Percentiles rank a stretch among this genome's conserved stretches.
Conservation (phyloP, 2,329 filamentous ascomycete genomes). For the Trichophyton benhamiae region DNA sequence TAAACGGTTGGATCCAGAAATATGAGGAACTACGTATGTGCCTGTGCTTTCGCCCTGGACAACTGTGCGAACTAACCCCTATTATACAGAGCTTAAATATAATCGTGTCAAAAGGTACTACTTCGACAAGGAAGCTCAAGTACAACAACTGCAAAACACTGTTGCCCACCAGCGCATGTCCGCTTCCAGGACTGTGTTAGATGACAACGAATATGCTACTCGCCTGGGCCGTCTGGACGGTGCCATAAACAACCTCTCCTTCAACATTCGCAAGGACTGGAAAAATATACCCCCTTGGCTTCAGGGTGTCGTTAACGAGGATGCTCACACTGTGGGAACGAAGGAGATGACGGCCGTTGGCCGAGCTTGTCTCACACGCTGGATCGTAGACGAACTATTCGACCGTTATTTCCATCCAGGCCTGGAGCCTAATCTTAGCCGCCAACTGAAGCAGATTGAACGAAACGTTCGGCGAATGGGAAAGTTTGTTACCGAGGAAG, state of each 20-base stretch:
- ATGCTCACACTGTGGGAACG: constrained; percentile 74
- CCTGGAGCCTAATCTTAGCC: constrained; percentile 62
- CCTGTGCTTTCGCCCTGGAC: background rate
- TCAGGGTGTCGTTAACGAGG: constrained; percentile 64
- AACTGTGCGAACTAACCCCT: background rate
- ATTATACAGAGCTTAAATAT: constrained; percentile 67
- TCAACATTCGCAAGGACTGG: constrained; percentile 96
- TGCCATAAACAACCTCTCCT: constrained; percentile 85
- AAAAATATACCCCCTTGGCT: constrained; percentile 69
- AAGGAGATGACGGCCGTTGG: constrained; percentile 98
- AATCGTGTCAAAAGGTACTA: constrained; percentile 97
- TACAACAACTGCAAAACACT: constrained; percentile 93
- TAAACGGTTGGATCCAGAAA: constrained; percentile 32
- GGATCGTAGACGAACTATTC: constrained; percentile 85
- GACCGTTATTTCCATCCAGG: constrained; percentile 86
- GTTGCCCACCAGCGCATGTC: constrained; percentile 91
- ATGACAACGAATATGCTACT: constrained; percentile 85
- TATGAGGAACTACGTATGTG: constrained; percentile 37
- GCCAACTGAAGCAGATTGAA: constrained; percentile 73
- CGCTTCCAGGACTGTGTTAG: constrained; percentile 82
- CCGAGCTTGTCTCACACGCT: constrained; percentile 73
- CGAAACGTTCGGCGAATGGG: constrained; percentile 70
- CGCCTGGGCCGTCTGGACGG: constrained; percentile 86
- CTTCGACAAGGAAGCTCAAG: constrained; percentile 80
- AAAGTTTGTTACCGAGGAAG: constrained; percentile 63